Conservation (phyloP, 2,329 filamentous ascomycete genomes). For the Calonectria crousiana region DNA sequence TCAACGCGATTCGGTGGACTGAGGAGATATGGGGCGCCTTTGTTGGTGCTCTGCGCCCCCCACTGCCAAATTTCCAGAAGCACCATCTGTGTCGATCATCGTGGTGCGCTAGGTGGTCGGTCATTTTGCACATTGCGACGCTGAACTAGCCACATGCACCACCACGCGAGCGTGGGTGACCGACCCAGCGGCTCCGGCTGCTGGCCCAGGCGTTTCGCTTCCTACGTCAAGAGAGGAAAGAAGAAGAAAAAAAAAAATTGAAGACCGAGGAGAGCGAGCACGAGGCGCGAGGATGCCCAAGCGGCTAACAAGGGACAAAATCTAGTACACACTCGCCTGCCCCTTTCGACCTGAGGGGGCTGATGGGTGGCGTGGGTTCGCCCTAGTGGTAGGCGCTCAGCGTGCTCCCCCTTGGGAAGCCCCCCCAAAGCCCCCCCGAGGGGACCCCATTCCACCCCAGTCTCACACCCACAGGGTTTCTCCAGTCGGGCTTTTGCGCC, state of each 20-base stretch:
- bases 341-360: slow-evolving; percentile 23
- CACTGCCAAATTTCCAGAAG: slow-evolving; percentile 11
- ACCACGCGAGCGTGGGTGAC: not conserved
- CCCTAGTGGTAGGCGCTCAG: not conserved
- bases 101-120: not conserved
- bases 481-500: slow-evolving; percentile 36
- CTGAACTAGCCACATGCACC: not conserved
- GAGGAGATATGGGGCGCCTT: not conserved
- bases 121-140: not conserved
- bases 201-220: not conserved
- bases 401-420: not conserved
- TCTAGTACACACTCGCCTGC: slow-evolving; percentile 21
- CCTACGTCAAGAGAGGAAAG: not conserved
- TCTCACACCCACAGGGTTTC: slow-evolving; percentile 34
- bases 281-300: not conserved
- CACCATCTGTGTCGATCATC: slow-evolving; percentile 1
- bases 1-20: not conserved
- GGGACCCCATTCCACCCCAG: slow-evolving; percentile 2
- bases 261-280: slow-evolving; percentile 9
- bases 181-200: not conserved
- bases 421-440: not conserved
- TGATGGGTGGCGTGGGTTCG: slow-evolving; percentile 21
- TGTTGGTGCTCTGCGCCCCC: not conserved
- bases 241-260: not conserved
- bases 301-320: slow-evolving; percentile 7